Percentiles rank a stretch among this genome's conserved stretches.
Evolutionary conservation across 2,329 filamentous ascomycete species (phyloP).

Genomic region (Elsinoe ampelina): DNA sequence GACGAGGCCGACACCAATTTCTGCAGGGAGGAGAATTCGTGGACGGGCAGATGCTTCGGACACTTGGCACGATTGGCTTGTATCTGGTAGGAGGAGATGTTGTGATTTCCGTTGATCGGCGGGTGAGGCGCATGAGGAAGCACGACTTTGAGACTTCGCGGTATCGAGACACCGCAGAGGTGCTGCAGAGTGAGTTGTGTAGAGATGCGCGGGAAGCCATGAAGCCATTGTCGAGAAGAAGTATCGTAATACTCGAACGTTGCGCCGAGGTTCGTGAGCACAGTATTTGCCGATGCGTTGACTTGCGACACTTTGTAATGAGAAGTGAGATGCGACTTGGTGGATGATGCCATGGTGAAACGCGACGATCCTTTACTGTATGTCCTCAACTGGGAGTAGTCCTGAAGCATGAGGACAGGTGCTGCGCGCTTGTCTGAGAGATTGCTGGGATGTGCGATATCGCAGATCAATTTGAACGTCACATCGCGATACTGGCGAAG

Average conservation of each 20-base stretch:
- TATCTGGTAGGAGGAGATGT: slow-evolving; percentile 25
- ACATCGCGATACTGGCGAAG: slow-evolving; percentile 44
- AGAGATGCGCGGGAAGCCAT: slow-evolving; percentile 15
- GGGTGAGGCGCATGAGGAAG: slow-evolving; percentile 31
- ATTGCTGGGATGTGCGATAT: slow-evolving; percentile 26
- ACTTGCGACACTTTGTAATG: slow-evolving; percentile 40
- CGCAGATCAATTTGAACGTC: slow-evolving; percentile 41
- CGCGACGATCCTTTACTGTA: slow-evolving; percentile 18
- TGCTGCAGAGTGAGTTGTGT: slow-evolving; percentile 35
- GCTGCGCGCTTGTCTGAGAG: slow-evolving; percentile 16
- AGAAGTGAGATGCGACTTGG: slow-evolving; percentile 39
- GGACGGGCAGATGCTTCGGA: slow-evolving; percentile 36
- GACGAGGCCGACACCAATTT: slow-evolving; percentile 37
- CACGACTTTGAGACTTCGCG: slow-evolving; percentile 26
- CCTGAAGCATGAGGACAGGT: slow-evolving; percentile 22
- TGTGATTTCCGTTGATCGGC: slow-evolving; percentile 39
- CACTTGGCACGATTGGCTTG: slow-evolving; percentile 43
- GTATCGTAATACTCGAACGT: slow-evolving; percentile 42
- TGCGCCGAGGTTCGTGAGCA: slow-evolving; percentile 41
- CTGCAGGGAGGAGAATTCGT: slow-evolving; percentile 48
- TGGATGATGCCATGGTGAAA: slow-evolving; percentile 30
- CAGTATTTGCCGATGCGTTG: slow-evolving; percentile 31
- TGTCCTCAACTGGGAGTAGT: slow-evolving; percentile 27
- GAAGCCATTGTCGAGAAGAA: slow-evolving; percentile 32
- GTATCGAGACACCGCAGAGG: slow-evolving; percentile 35